Percentiles rank a stretch among this genome's conserved stretches.
These are phyloP conservation scores for Cryomyces antarcticus DNA, from an alignment of 495 filamentous ascomycete species.

Conservation along the genomic window DNA sequence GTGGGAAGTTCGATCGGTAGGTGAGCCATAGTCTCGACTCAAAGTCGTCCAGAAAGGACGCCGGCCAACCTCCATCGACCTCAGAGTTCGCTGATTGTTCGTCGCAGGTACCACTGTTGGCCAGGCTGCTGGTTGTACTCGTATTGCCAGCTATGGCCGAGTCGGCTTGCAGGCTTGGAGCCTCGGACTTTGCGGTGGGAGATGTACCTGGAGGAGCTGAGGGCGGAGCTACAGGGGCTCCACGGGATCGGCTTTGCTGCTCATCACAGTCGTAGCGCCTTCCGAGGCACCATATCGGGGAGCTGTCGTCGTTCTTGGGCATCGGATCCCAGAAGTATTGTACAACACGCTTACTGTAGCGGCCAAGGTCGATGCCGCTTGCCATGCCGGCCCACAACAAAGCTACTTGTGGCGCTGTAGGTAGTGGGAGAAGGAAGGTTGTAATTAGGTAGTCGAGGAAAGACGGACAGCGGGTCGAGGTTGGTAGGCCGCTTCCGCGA, in stretches of 20 bases:
- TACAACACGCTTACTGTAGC: constrained; percentile 57
- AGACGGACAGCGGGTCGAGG: too few relatives aligned
- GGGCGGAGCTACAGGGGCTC: constrained; percentile 4
- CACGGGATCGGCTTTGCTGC: constrained; percentile 3
- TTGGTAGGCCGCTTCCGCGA: too few relatives aligned
- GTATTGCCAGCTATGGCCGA: constrained; percentile 4
- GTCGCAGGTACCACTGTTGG: constrained; percentile 17
- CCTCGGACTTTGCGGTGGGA: constrained; percentile 5
- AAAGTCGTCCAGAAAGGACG: constrained; percentile 75
- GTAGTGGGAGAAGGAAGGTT: not conserved
- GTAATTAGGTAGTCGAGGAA: not conserved
- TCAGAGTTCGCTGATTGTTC: constrained; percentile 15
- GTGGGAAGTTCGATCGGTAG: constrained; percentile 71
- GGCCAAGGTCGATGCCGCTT: constrained; percentile 36
- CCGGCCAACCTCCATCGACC: constrained; percentile 55
- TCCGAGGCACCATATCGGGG: constrained; percentile 78
- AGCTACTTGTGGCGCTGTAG: constrained; percentile 21
- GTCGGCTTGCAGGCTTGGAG: constrained; percentile 6
- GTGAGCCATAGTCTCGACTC: constrained; percentile 93
- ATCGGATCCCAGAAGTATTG: constrained; percentile 93
- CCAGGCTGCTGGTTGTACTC: constrained; percentile 1
- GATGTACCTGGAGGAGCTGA: constrained; percentile 5
- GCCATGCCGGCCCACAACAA: too few relatives aligned
- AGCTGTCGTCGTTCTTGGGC: constrained; percentile 60
- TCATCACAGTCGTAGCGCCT: constrained; percentile 38